Evolutionary conservation across 352 stramenopile species (phyloP), one percentile per base, ranked within the genome.

Genomic region (Discostella stelligera): DNA sequence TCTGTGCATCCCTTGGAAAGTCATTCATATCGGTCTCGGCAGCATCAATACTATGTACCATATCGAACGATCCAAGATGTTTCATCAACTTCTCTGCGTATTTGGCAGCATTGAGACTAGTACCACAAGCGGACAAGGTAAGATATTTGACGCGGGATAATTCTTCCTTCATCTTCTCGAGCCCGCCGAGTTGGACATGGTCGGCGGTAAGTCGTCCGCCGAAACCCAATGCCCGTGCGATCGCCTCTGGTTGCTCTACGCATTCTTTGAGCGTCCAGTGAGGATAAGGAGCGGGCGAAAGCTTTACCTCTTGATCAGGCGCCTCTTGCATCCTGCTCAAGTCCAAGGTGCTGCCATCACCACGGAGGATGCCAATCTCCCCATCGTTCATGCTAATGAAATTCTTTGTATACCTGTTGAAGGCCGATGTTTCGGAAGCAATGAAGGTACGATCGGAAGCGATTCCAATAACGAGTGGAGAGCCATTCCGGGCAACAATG

Each of bases 31-130:
- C 82, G 18, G 82, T 91, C 82, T 98, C 95, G 11, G 94, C 95
- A 23, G 95, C 94, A 83, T 98, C 95, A 46, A 98, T 92, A 0
- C 91, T 94, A 53, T 83, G 86, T 10, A 98, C 95, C 58, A 91
- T 96, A 63, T 98, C 95, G 71, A 99, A 98, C 0, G 94, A 89
- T 65, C 96, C 93, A 20, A 98, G 87, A 53, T 97, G 95, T n/a
- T 97, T 96, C 96, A 99, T 99, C 41, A 99, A 87, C 80, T 97
- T 97, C 55, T 97, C 96, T 16, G 94, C 96, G 79, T 98, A 98
- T 83, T 95, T 95, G 60, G 94, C 95, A 25, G 96, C 96, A 80
- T 98, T 97, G 16, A 98, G 79, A 66, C 92, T 97, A 21, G 96
- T 99, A 30, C 96, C 96, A 73, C 96, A 99, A 0, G 94, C 96